Evolutionary conservation across 2,329 filamentous ascomycete genomes (phyloP).

Genomic region (Diaporthe nobilis): DNA sequence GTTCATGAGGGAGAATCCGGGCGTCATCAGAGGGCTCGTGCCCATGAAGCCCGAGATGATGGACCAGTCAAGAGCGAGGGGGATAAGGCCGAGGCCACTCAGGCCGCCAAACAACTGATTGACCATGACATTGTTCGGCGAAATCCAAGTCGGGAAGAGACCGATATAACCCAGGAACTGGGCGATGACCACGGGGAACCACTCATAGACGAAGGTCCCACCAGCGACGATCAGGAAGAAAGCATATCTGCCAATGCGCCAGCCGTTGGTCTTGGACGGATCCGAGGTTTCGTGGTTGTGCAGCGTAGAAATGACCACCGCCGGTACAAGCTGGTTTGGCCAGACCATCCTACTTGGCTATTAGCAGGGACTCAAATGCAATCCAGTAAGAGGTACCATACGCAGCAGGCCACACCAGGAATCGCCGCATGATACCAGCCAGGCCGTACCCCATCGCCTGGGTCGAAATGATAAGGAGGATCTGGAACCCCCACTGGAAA

Average conservation of each 20-base stretch:
- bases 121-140: conserved; percentile 23
- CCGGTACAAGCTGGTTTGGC: conserved; percentile 72
- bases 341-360: conserved; percentile 65
- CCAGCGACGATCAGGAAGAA: conserved; percentile 27
- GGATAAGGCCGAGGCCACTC: conserved; percentile 21
- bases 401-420: conserved; percentile 71
- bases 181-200: conserved; percentile 33
- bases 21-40: conserved; percentile 22
- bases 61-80: conserved; percentile 28
- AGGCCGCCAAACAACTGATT: conserved; percentile 33
- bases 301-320: conserved; percentile 74
- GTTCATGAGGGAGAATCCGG: conserved; percentile 28
- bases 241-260: conserved; percentile 30
- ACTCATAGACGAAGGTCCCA: conserved; percentile 12
- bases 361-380: not conserved
- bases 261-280: conserved; percentile 35
- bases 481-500: conserved; percentile 70
- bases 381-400: not conserved
- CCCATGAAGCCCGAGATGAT: conserved; percentile 29
- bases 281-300: conserved; percentile 71
- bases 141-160: conserved; percentile 29
- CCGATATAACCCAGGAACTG: conserved; percentile 23
- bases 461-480: conserved; percentile 69
- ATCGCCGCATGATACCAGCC: conserved; percentile 71
- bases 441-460: conserved; percentile 75